Evolutionary conservation across 2,329 filamentous ascomycete genomes (phyloP).

Genomic region (Blastomyces parvus): DNA sequence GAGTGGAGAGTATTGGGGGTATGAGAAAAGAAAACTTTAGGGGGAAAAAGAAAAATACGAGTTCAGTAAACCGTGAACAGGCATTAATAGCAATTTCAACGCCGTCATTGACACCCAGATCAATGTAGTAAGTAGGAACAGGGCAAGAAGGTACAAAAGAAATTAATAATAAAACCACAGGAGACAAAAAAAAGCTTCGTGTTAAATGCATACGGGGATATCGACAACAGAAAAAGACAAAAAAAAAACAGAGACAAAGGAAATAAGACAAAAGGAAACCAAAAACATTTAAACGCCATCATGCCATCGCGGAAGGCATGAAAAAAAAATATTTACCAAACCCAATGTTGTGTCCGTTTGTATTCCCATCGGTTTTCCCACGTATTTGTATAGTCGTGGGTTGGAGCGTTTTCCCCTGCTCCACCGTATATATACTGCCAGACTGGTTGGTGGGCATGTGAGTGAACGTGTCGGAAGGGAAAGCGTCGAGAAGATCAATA

Average conservation of each 20-base stretch:
- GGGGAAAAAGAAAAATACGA: constrained; percentile 10
- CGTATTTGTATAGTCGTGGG: background rate
- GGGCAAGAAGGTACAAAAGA: background rate
- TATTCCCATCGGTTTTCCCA: background rate
- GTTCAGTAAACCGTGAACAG: constrained; percentile 1
- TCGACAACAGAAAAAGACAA: background rate
- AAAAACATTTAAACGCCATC: background rate
- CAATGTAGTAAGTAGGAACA: background rate
- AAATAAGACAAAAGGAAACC: too few relatives aligned
- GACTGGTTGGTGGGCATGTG: background rate
- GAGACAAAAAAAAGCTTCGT: background rate
- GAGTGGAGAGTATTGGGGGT: constrained; percentile 12
- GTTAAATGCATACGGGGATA: constrained; percentile 6
- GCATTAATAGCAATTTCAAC: constrained; percentile 8
- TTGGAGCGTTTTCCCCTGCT: background rate
- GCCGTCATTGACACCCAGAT: background rate
- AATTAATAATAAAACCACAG: background rate
- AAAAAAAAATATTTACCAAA: background rate
- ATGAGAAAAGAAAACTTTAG: constrained; percentile 11
- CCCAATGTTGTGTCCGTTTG: background rate
- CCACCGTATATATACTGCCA: background rate
- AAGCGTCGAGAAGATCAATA: background rate
- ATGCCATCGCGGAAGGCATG: constrained; percentile 1
- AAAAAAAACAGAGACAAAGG: background rate
- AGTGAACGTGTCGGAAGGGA: background rate